Percentiles rank a stretch among this genome's conserved stretches.
These are phyloP conservation scores for Phytophthora tentaculata DNA, from an alignment of 352 stramenopile genomes.

Conservation along the genomic window DNA sequence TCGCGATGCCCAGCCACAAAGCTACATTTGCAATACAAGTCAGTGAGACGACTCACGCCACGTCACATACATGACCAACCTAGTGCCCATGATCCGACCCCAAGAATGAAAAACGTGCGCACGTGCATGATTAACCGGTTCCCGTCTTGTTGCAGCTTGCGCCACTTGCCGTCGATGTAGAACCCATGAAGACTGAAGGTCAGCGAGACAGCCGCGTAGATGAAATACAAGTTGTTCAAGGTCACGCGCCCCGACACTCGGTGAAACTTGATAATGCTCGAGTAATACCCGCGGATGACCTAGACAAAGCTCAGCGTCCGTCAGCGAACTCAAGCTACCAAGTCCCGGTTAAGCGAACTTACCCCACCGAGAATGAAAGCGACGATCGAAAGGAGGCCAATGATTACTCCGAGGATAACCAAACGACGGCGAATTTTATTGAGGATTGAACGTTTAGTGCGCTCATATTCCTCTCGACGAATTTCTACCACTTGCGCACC, in stretches of 20 bases:
- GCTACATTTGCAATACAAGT: conserved; percentile 33
- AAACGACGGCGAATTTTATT: conserved; percentile 77
- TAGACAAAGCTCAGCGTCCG: conserved; percentile 20
- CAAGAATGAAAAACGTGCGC: conserved; percentile 64
- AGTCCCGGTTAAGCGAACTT: conserved; percentile 17
- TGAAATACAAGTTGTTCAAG: conserved; percentile 70
- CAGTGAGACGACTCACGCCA: neutral
- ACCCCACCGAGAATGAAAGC: conserved; percentile 61
- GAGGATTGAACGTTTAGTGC: conserved; percentile 74
- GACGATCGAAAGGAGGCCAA: conserved; percentile 50
- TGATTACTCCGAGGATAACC: conserved; percentile 61
- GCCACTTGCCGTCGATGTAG: conserved; percentile 72
- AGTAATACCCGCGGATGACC: conserved; percentile 59
- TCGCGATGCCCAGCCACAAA: conserved; percentile 66
- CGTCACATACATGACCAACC: conserved; percentile 29
- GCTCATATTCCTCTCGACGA: conserved; percentile 72
- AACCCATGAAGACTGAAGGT: conserved; percentile 71
- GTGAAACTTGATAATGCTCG: conserved; percentile 58
- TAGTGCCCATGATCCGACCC: conserved; percentile 50
- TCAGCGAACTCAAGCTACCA: no score
- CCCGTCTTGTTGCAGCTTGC: conserved; percentile 60
- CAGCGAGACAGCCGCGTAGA: conserved; percentile 55
- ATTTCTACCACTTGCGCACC: conserved; percentile 74
- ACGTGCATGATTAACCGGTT: conserved; percentile 77
- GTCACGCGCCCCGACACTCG: conserved; percentile 34